phyloP scores from a whole-genome alignment of 2,329 filamentous ascomycete species.

The Fusarium robinianum region DNA sequence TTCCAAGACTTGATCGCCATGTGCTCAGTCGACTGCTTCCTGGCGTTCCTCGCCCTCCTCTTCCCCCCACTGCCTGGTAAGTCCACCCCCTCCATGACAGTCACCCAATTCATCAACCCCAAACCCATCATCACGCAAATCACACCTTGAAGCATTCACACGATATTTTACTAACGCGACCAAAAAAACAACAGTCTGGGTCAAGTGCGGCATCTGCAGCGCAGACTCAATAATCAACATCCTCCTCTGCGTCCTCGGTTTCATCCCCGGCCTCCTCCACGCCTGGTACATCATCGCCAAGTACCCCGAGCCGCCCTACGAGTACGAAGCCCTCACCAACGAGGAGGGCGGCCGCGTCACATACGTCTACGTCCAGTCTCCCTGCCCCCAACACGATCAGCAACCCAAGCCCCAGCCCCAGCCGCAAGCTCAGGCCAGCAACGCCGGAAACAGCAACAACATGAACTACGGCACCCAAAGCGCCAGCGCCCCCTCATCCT shows the following conservation, averaged over 20 bases:
- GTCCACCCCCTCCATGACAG: constrained; percentile 33
- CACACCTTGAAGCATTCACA: no score
- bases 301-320: constrained; percentile 74
- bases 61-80: constrained; percentile 69
- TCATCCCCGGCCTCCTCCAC: constrained; percentile 86
- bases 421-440: no score
- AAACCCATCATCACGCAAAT: constrained; percentile 8
- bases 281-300: constrained; percentile 98
- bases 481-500: constrained; percentile 31
- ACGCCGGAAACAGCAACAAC: constrained; percentile 31
- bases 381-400: constrained; percentile 31
- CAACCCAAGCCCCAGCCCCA: constrained; percentile 37
- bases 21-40: constrained; percentile 65
- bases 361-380: constrained; percentile 74
- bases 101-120: constrained; percentile 6
- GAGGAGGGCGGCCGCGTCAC: constrained; percentile 66
- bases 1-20: constrained; percentile 42
- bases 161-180: no score
- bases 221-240: constrained; percentile 95
- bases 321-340: constrained; percentile 69
- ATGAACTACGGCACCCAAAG: constrained; percentile 54
- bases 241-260: constrained; percentile 79
- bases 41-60: constrained; percentile 65
- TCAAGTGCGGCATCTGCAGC: constrained; percentile 91
- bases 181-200: constrained; percentile 71